Evolutionary conservation across 306 rosid genomes (phyloP), one percentile per base, ranked within the genome.

Genomic region (Cicer pinnatifidum): DNA sequence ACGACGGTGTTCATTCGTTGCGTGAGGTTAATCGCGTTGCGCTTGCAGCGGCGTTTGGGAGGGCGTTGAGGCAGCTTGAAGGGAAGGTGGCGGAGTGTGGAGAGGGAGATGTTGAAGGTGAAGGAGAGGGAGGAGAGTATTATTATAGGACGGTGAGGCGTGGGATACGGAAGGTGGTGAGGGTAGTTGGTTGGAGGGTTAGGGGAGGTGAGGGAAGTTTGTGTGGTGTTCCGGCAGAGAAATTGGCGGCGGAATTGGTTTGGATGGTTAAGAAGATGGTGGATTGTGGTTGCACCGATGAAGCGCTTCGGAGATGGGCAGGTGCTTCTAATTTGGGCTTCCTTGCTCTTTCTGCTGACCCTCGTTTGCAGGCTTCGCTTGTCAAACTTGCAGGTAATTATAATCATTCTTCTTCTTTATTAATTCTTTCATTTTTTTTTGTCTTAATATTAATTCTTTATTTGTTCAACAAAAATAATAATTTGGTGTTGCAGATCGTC

Each of bases 261-360:
- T 92, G 97, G 97, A n/a, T 92, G 85, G 88, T 83, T 37, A 67
- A 78, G 84, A 92, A 87, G 75, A 53, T 90, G 88, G 84, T 65
- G 44, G 80, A 77, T n/a, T 90, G 93, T 69, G 96, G 90, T 0
- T 84, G 46, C 6, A 65, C 40, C 0, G 81, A 80, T 5, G 96
- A 88, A 57, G 87, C 87, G 8, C 68, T 87, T 43, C 1, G 59
- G 46, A 71, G 71, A 59, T 88, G 92, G 94, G 91, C 91, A 43
- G 74, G 78, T 5, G 92, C 96, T 1, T 37, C 72, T 11, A 75
- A 82, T 54, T 80, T 92, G 86, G 89, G 92, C 3, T 52, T 71
- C 77, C 86, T 90, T 6, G 79, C 88, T 43, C 67, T 92, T 16
- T 43, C 88, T 17, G 88, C 92, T 20, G 89, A 92, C 74, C 91